Conservation (phyloP, 306 rosid genomes). For the Dalbergia cochinchinensis region DNA sequence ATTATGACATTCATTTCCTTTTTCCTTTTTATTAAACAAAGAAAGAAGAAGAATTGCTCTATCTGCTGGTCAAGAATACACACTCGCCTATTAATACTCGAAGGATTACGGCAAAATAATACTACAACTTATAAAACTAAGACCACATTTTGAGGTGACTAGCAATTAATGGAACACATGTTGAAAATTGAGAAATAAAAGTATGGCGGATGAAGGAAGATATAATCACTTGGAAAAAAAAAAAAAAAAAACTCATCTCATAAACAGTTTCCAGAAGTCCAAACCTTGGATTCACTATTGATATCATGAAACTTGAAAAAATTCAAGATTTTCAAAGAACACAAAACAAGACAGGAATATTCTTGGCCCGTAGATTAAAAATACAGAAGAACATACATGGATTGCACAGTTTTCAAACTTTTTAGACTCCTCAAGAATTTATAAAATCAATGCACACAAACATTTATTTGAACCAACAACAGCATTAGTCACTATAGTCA, state of each 20-base stretch:
- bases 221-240: background rate
- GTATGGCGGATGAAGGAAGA: background rate
- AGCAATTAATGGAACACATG: background rate
- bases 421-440: slow-evolving; percentile 25
- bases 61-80: background rate
- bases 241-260: background rate
- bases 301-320: background rate
- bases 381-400: background rate
- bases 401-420: slow-evolving; percentile 1
- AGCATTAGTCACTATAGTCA: slow-evolving; percentile 22
- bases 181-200: slow-evolving; percentile 3
- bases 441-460: slow-evolving; percentile 19
- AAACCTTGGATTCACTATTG: slow-evolving; percentile 13
- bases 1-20: slow-evolving; percentile 7
- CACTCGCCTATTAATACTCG: slow-evolving; percentile 1
- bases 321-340: slow-evolving; percentile 4
- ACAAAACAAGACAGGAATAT: background rate
- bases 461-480: background rate
- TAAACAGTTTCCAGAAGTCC: slow-evolving; percentile 26
- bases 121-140: background rate
- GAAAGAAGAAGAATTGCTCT: background rate
- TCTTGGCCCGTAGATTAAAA: background rate
- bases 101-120: slow-evolving; percentile 12
- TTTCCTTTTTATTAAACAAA: background rate
- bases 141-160: background rate